These are phyloP conservation scores for Cercophora samala DNA, from an alignment of 495 filamentous ascomycete genomes.

Conservation along the genomic window DNA sequence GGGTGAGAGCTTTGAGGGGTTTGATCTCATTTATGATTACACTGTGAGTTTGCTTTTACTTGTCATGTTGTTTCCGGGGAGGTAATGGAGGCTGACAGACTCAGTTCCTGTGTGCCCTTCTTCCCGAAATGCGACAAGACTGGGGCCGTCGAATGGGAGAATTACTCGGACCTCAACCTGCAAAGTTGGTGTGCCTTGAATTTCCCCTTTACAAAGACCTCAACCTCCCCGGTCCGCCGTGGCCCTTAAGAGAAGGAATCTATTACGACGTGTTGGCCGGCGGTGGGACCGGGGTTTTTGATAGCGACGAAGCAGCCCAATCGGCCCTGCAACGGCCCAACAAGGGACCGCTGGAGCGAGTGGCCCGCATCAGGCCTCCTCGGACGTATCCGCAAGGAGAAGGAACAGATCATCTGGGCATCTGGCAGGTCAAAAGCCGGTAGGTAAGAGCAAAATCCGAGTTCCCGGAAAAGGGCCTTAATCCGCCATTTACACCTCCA, in stretches of 20 bases:
- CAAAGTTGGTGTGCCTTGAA: slow-evolving; percentile 70
- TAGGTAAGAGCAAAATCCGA: neutral
- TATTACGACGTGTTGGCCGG: slow-evolving; percentile 62
- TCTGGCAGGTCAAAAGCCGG: slow-evolving; percentile 18
- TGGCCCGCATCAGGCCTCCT: slow-evolving; percentile 61
- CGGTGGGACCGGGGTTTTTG: slow-evolving; percentile 61
- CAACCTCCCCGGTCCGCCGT: slow-evolving; percentile 63
- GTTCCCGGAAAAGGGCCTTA: slow-evolving; percentile 3
- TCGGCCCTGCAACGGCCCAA: slow-evolving; percentile 23
- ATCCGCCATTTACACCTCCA: neutral
- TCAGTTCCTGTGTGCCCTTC: slow-evolving; percentile 74
- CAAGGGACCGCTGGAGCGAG: slow-evolving; percentile 49
- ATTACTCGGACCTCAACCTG: slow-evolving; percentile 53
- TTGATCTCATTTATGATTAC: slow-evolving; percentile 79
- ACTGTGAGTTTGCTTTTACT: slow-evolving; percentile 51
- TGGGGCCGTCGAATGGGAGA: slow-evolving; percentile 66
- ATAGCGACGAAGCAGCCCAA: slow-evolving; percentile 35
- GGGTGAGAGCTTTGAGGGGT: slow-evolving; percentile 38
- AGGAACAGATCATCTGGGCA: slow-evolving; percentile 30
- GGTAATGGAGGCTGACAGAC: neutral
- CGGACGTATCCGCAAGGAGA: slow-evolving; percentile 57
- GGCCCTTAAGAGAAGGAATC: slow-evolving; percentile 51
- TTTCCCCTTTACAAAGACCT: slow-evolving; percentile 70
- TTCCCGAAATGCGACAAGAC: slow-evolving; percentile 56
- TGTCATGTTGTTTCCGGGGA: neutral